Percentiles rank a stretch among this genome's conserved stretches.
Evolutionary conservation across 352 stramenopile species (phyloP).

Genomic region (Globisporangium sylvaticum): DNA sequence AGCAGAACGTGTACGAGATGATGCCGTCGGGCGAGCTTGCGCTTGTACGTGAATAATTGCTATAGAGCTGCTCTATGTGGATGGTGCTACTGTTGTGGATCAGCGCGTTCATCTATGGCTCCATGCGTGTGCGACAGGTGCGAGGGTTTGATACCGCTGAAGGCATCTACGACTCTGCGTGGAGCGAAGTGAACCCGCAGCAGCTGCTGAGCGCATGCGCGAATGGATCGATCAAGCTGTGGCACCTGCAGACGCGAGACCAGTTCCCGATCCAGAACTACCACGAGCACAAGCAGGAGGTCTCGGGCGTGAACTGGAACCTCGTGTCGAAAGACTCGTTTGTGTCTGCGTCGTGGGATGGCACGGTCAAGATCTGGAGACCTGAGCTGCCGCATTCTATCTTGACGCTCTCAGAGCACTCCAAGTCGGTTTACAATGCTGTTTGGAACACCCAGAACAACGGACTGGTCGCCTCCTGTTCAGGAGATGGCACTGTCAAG

Average conservation of each 20-base stretch:
- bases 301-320: conserved; percentile 90
- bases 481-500: conserved; percentile 68
- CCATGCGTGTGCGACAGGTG: conserved; percentile 29
- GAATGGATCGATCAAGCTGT: conserved; percentile 88
- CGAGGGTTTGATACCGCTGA: conserved; percentile 88
- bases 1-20: conserved; percentile 82
- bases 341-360: conserved; percentile 84
- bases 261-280: conserved; percentile 87
- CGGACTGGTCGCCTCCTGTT: conserved; percentile 69
- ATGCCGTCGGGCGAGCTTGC: conserved; percentile 54
- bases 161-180: conserved; percentile 88
- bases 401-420: conserved; percentile 75
- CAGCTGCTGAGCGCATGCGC: conserved; percentile 86
- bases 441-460: conserved; percentile 84
- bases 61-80: background rate
- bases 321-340: conserved; percentile 86
- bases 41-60: conserved; percentile 33
- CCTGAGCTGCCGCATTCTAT: conserved; percentile 69
- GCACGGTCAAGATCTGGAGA: conserved; percentile 85
- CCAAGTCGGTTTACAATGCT: conserved; percentile 75
- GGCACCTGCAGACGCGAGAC: conserved; percentile 85
- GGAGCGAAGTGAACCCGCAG: conserved; percentile 85
- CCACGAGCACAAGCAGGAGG: conserved; percentile 84
- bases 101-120: background rate
- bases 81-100: background rate